Conservation (phyloP, 1,284 basidiomycete genomes). For the Naganishia sp. region DNA sequence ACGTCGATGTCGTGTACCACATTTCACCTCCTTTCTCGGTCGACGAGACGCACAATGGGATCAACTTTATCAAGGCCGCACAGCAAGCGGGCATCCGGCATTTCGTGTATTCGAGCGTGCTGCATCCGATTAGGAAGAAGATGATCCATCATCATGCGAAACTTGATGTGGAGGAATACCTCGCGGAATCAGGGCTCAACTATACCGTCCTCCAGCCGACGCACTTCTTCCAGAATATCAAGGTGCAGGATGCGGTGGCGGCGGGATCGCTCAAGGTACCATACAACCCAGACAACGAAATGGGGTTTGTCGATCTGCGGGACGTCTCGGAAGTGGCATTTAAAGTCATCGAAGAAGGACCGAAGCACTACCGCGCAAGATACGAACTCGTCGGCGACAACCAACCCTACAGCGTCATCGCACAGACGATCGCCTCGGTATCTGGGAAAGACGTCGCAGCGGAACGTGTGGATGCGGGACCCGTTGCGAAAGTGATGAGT, state of each 20-base stretch:
- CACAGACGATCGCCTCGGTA: conserved; percentile 10
- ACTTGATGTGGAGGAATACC: conserved; percentile 22
- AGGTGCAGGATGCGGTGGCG: conserved; percentile 12
- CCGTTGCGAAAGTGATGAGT: conserved; percentile 20
- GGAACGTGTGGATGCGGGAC: conserved; percentile 7
- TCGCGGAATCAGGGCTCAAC: conserved; percentile 15
- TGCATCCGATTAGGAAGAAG: conserved; percentile 24
- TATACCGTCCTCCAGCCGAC: conserved; percentile 26
- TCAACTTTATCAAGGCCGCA: conserved; percentile 22
- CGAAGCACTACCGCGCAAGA: conserved; percentile 20
- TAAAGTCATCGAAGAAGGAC: conserved; percentile 21
- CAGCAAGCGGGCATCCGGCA: conserved; percentile 12
- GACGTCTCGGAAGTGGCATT: conserved; percentile 23
- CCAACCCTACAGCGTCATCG: conserved; percentile 16
- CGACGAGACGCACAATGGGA: conserved; percentile 15
- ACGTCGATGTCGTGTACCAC: conserved; percentile 25
- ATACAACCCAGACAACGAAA: conserved; percentile 27
- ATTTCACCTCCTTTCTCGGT: conserved; percentile 16
- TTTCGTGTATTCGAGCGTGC: conserved; percentile 26
- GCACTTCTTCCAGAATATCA: conserved; percentile 24
- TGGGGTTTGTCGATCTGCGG: conserved; percentile 24
- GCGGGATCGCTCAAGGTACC: conserved; percentile 17
- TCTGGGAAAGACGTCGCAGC: conserved; percentile 3
- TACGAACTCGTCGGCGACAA: conserved; percentile 28
- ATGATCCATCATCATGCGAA: conserved; percentile 28